Percentiles rank a stretch among this genome's conserved stretches.
Conservation (phyloP, 306 rosid genomes). For the Phaseolus lunatus region DNA sequence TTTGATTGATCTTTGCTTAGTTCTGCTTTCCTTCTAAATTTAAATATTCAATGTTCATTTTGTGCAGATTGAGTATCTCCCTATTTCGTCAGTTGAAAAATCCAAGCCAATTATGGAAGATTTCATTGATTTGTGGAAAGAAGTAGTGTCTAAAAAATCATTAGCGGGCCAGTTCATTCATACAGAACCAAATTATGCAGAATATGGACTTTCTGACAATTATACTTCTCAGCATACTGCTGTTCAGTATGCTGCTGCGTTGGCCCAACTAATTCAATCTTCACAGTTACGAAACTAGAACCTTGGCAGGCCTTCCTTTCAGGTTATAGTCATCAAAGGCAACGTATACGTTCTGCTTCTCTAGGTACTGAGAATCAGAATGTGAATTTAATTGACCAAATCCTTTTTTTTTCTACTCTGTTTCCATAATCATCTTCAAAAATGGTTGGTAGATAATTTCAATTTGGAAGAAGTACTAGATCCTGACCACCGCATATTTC, state of each 20-base stretch:
- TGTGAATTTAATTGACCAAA: neutral
- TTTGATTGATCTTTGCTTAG: neutral
- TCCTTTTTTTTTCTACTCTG: neutral
- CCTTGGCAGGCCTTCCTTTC: neutral
- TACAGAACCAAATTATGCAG: constrained; percentile 73
- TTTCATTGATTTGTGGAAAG: constrained; percentile 76
- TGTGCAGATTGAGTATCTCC: constrained; percentile 86
- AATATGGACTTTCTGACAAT: constrained; percentile 74
- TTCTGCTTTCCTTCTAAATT: neutral
- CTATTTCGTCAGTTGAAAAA: constrained; percentile 80
- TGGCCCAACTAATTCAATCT: constrained; percentile 80
- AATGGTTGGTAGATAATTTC: neutral
- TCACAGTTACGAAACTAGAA: constrained; percentile 70
- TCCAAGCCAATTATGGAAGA: constrained; percentile 79
- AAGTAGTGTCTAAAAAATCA: constrained; percentile 75
- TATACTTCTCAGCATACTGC: constrained; percentile 86
- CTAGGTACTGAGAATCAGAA: neutral
- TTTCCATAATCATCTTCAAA: neutral
- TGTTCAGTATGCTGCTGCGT: constrained; percentile 79
- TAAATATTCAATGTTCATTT: neutral
- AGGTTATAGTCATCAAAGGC: constrained; percentile 11
- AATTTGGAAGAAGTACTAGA: neutral
- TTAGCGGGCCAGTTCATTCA: constrained; percentile 90
- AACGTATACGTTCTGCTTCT: neutral
- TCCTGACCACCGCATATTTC: too few species aligned